Evolutionary conservation across 2,329 filamentous ascomycete genomes (phyloP), one percentile per base, ranked within the genome.

Genomic region (Ophiostoma sp.): DNA sequence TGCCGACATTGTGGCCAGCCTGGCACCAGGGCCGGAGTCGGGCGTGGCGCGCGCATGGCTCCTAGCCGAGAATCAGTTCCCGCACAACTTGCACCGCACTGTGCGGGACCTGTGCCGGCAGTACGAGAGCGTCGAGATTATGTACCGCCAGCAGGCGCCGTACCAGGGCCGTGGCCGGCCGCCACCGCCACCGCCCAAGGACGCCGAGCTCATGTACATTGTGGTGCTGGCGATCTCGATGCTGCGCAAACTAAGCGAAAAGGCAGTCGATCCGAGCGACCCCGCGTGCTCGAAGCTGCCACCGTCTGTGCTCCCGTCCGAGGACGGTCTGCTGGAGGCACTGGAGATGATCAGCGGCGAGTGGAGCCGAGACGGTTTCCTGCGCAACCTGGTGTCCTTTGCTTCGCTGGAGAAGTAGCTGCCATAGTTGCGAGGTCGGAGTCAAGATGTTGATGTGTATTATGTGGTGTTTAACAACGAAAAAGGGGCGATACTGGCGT

Each of bases 1-100:
- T 1, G 93, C 92, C 0, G 93, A 98, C 73, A 96, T 98, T 66
- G 80, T 98, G 3, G 87, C 92, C 0, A 88, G 88, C 9, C 82
- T 97, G 12, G 84, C 84, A 0, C 86, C 86, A 1, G 74, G 73
- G 0, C 72, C 86, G n/a, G 92, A 96, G 72, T 84, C 84, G 16
- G 84, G 86, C 4, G 79, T 97, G 7, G 89, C 93, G 4, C 86
- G 87, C 68, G 82, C 85, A 0, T 98, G 95, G 93, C 84, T 98
- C 7, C 87, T 89, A 52, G 92, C 91, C 3, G 87, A 89, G 58
- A 93, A 96, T 73, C 91, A 91, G 0, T 95, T 97, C 77, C 89
- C 91, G 0, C 86, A 90, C 69, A 93, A 89, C 73, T 83, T 98
- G 7, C 85, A 94, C 68, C 85, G 88, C 36, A 82, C 97, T 36